Percentiles rank a stretch among this genome's conserved stretches.
phyloP scores from a whole-genome alignment of 177 flowering plant genomes.

The Vitis hybrid region DNA sequence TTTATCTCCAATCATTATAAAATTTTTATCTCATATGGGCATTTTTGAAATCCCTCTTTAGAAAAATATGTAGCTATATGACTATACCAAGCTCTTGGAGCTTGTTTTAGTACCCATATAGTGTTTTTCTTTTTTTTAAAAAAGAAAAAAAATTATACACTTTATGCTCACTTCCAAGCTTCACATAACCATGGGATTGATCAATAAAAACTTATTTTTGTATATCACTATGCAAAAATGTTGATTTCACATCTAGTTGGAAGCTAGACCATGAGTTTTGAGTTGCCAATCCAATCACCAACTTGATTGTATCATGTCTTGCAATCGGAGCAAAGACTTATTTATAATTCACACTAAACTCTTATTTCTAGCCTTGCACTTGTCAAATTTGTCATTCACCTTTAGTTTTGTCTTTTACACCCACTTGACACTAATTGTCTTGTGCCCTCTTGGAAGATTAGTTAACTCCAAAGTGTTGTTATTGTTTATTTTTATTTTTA shows the following conservation, averaged over 20 bases:
- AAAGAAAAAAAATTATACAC: not conserved
- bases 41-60: too few relatives aligned
- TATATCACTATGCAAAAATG: too few relatives aligned
- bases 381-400: not conserved
- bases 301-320: slow-evolving; percentile 1
- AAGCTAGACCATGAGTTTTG: not conserved
- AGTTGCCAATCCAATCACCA: not conserved
- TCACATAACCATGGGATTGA: not conserved
- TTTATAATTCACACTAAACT: not conserved
- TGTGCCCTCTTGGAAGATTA: not conserved
- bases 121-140: too few relatives aligned
- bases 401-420: slow-evolving; percentile 10
- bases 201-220: too few relatives aligned
- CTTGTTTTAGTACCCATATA: not conserved
- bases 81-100: slow-evolving; percentile 5
- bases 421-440: slow-evolving; percentile 13
- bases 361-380: slow-evolving; percentile 2
- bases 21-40: not conserved
- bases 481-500: too few relatives aligned
- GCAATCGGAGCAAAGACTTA: not conserved
- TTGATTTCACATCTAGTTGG: slow-evolving; percentile 1
- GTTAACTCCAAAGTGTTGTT: not conserved
- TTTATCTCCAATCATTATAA: slow-evolving; percentile 2
- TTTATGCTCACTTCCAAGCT: not conserved
- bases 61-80: not conserved